Evolutionary conservation across 1,139 yeast genomes (phyloP).

Genomic region (Wickerhamomyces sp.): DNA sequence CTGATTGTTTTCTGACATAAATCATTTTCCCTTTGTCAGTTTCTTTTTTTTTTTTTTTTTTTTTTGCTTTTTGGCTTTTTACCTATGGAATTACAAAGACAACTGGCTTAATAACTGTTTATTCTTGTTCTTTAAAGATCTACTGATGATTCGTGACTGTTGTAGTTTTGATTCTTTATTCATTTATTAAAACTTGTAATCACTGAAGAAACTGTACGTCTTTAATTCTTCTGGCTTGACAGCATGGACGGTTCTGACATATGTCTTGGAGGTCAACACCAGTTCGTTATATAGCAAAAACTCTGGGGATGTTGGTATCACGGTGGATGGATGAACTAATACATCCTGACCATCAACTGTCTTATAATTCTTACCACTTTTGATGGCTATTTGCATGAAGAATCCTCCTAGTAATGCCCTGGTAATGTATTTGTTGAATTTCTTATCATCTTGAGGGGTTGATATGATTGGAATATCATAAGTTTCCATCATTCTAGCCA

Average conservation of each 20-base stretch:
- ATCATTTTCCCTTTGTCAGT: neutral
- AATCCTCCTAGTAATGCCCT: constrained; percentile 90
- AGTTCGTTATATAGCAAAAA: constrained; percentile 95
- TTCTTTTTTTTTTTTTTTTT: neutral
- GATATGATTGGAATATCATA: constrained; percentile 70
- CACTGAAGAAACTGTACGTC: constrained; percentile 26
- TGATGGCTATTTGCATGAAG: constrained; percentile 97
- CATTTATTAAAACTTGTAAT: constrained; percentile 19
- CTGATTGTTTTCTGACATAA: too few species aligned
- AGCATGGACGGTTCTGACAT: constrained; percentile 90
- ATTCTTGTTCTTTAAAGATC: too few species aligned
- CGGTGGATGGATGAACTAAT: constrained; percentile 88
- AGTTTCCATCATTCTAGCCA: constrained; percentile 76
- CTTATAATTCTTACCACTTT: constrained; percentile 70
- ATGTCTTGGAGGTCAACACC: constrained; percentile 88
- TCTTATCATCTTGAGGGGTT: constrained; percentile 63
- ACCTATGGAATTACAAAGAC: too few species aligned
- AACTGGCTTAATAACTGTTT: too few species aligned
- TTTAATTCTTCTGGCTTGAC: constrained; percentile 80
- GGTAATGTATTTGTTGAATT: constrained; percentile 69
- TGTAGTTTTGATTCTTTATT: too few species aligned
- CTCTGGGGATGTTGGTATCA: constrained; percentile 77
- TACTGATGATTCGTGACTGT: too few species aligned
- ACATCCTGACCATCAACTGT: constrained; percentile 97
- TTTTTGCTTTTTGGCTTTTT: neutral